A percentile compares a stretch with the other conserved stretches of the same genome.
These are phyloP conservation scores for Gyrodon lividus DNA, from an alignment of 768 basidiomycete genomes.

Conservation along the genomic window DNA sequence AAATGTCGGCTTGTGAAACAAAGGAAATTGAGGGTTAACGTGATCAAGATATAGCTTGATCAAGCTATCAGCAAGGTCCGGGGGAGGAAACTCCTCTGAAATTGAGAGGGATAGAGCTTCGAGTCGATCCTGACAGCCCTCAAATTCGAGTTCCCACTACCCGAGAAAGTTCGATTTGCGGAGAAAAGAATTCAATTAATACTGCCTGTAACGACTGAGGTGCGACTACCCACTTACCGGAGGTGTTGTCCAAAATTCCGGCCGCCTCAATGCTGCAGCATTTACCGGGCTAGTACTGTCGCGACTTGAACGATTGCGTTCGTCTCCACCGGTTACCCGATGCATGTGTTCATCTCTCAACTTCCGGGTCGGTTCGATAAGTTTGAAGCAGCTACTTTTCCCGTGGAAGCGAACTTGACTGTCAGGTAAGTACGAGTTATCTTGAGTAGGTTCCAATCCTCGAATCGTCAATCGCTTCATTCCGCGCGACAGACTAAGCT, in stretches of 20 bases:
- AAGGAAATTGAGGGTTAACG: constrained; percentile 57
- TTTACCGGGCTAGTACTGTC: constrained; percentile 22
- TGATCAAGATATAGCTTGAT: constrained; percentile 69
- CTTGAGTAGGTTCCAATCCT: constrained; percentile 37
- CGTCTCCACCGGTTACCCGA: constrained; percentile 29
- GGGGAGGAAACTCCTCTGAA: constrained; percentile 56
- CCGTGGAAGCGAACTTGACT: constrained; percentile 58
- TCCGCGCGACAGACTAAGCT: constrained; percentile 39
- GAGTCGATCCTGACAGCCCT: constrained; percentile 38
- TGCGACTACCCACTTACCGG: constrained; percentile 38
- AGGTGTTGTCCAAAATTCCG: constrained; percentile 59
- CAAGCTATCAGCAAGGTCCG: constrained; percentile 55
- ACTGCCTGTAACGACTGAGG: not conserved
- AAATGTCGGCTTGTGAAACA: constrained; percentile 74
- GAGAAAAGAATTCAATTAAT: not conserved
- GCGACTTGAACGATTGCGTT: constrained; percentile 12
- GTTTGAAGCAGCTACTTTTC: constrained; percentile 54
- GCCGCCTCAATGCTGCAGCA: constrained; percentile 35
- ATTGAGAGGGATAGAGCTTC: constrained; percentile 34
- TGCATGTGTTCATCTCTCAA: constrained; percentile 51
- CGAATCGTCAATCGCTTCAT: constrained; percentile 38
- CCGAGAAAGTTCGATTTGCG: constrained; percentile 1
- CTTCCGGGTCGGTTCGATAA: constrained; percentile 53
- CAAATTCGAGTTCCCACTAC: constrained; percentile 62
- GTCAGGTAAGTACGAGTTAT: constrained; percentile 31